Evolutionary conservation across 192 early-diverging fungal genomes (phyloP).

Genomic region (Coemansia guatemalensis): DNA sequence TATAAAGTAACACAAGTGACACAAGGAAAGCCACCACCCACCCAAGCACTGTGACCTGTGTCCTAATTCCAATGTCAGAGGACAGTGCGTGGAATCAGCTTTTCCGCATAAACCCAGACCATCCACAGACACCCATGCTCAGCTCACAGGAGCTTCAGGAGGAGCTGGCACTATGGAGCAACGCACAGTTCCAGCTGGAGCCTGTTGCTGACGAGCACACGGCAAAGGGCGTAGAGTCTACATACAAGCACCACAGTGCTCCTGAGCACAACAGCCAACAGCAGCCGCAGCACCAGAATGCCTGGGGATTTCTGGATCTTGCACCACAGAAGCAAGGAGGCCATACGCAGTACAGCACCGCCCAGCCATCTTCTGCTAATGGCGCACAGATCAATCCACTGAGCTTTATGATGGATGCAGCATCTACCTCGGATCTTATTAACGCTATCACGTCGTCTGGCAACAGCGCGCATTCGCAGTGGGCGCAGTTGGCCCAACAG

Average conservation of each 20-base stretch:
- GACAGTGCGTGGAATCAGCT: constrained; percentile 47
- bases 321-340: constrained; percentile 6
- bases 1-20: neutral
- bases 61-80: constrained; percentile 33
- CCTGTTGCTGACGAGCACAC: constrained; percentile 24
- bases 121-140: constrained; percentile 51
- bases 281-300: constrained; percentile 4
- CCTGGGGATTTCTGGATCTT: constrained; percentile 10
- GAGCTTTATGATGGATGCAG: constrained; percentile 36
- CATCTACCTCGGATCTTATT: constrained; percentile 27
- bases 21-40: no score
- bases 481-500: constrained; percentile 23
- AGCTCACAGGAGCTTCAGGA: constrained; percentile 63
- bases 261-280: constrained; percentile 1
- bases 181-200: constrained; percentile 70
- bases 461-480: constrained; percentile 9
- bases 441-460: constrained; percentile 25
- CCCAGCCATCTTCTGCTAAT: neutral
- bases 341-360: neutral
- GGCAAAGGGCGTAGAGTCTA: neutral
- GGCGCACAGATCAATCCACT: constrained; percentile 24
- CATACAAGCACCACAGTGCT: constrained; percentile 1
- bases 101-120: constrained; percentile 57
- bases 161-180: constrained; percentile 66
- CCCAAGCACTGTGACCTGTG: neutral